Evolutionary conservation across 73 alveolate genomes (phyloP).

Genomic region (Paramecium caudatum): DNA sequence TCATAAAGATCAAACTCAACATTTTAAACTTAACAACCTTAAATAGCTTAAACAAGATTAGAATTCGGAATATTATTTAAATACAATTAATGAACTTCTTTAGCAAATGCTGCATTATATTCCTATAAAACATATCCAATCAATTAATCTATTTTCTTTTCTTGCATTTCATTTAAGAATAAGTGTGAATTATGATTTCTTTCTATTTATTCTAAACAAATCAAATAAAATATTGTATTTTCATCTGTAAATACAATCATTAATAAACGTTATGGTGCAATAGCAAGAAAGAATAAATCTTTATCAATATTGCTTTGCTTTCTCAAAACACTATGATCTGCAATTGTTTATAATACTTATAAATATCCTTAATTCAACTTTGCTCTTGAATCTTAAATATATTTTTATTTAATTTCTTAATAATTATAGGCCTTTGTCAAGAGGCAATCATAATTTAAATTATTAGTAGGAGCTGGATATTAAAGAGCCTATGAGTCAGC

Average conservation of each 20-base stretch:
- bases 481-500: not conserved
- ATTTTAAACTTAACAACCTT: not conserved
- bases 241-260: not conserved
- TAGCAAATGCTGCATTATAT: not conserved
- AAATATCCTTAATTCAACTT: not conserved
- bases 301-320: not conserved
- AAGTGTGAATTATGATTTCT: slow-evolving; percentile 11
- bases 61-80: not conserved
- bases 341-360: not conserved
- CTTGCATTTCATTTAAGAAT: not conserved
- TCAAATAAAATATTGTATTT: slow-evolving; percentile 6
- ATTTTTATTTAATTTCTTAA: not conserved
- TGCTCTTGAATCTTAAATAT: not conserved
- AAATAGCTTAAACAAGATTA: not conserved
- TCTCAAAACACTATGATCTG: not conserved
- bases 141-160: not conserved
- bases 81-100: not conserved
- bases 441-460: slow-evolving; percentile 3
- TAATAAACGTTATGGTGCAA: not conserved
- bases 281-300: not conserved
- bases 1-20: not conserved
- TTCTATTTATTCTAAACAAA: not conserved
- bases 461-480: slow-evolving; percentile 1
- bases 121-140: not conserved
- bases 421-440: not conserved